phyloP scores from a whole-genome alignment of 768 basidiomycete genomes.

The Amanita thiersii region DNA sequence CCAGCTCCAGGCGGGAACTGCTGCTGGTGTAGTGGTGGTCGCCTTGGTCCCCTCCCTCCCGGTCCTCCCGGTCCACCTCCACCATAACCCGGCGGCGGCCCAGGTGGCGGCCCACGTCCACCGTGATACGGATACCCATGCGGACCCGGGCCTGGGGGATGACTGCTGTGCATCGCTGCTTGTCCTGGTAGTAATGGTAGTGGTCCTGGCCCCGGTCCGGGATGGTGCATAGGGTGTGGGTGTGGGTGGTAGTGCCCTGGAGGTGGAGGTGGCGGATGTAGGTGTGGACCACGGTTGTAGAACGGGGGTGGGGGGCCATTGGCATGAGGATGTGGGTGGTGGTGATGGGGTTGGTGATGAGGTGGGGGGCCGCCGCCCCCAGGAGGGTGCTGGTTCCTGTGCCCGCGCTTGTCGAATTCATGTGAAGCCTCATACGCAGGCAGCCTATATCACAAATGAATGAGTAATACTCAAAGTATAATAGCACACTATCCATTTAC shows the following conservation, averaged over 20 bases:
- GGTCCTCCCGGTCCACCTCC: slow-evolving; percentile 7
- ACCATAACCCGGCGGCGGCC: slow-evolving; percentile 9
- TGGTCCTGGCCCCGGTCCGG: slow-evolving; percentile 14
- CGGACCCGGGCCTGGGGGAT: slow-evolving; percentile 5
- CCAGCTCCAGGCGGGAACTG: slow-evolving; percentile 8
- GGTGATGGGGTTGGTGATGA: slow-evolving; percentile 7
- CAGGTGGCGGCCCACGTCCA: slow-evolving; percentile 1
- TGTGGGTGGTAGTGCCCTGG: slow-evolving; percentile 11
- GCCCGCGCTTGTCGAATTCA: slow-evolving; percentile 71
- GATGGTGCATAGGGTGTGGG: slow-evolving; percentile 13
- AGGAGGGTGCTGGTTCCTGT: slow-evolving; percentile 31
- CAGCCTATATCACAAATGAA: slow-evolving; percentile 31
- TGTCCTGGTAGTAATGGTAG: slow-evolving; percentile 1
- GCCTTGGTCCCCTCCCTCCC: slow-evolving; percentile 9
- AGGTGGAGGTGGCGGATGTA: slow-evolving; percentile 14
- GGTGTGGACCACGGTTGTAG: slow-evolving; percentile 15
- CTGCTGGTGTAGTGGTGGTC: slow-evolving; percentile 9
- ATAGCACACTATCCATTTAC: slow-evolving; percentile 30
- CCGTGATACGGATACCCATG: slow-evolving; percentile 8
- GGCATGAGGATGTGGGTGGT: slow-evolving; percentile 20
- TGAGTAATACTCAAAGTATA: not conserved
- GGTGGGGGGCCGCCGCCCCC: slow-evolving; percentile 5
- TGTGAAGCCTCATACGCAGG: slow-evolving; percentile 78
- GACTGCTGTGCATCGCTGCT: not conserved
- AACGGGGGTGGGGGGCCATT: slow-evolving; percentile 16